Evolutionary conservation across 768 basidiomycete species (phyloP), one percentile per base, ranked within the genome.

Genomic region (Russula emetica): DNA sequence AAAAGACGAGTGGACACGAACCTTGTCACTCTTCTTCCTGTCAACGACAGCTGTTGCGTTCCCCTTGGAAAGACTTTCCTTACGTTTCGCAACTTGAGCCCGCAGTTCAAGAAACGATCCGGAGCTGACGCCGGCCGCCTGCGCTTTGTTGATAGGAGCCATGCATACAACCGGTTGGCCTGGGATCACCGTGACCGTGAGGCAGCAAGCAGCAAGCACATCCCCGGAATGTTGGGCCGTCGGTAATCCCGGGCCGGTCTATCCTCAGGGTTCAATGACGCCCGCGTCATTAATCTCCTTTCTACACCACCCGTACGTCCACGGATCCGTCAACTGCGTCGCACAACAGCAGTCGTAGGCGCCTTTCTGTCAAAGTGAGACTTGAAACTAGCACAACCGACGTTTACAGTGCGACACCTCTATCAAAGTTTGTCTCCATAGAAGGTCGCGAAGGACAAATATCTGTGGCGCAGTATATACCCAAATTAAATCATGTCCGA

Each of bases 21-120:
- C 92, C 81, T 92, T 92, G 75, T 83, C 87, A 5, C 85, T 82
- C 55, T 85, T 78, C 71, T 85, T 83, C 36, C 85, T 85, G 11
- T 86, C 87, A 6, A 84, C 78, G 26, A 85, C 72, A n/a, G 77
- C 79, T 26, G 71, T 67, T 32, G 76, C 78, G 65, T 79, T 79
- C 14, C 87, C 80, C 70, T 84, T 87, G 20, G 83, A 74, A 36
- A 90, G 79, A 66, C 88, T 85, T 20, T 87, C 79, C 69, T 86
- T 83, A 59, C 78, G 73, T 64, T 77, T 79, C 1, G 76, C 76
- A 1, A 84, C 72, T 59, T 82, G 78, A 9, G 81, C 86, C 66
- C 88, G 90, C 49, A 94, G 83, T 70, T 92, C 89, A n/a, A 92
- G 82, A 73, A 92, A 90, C 0, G 92, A 90, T 62, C 80, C 82